Base-by-base conservation (phyloP, 306 rosid genomes). In the Prunus dulcis region DNA sequence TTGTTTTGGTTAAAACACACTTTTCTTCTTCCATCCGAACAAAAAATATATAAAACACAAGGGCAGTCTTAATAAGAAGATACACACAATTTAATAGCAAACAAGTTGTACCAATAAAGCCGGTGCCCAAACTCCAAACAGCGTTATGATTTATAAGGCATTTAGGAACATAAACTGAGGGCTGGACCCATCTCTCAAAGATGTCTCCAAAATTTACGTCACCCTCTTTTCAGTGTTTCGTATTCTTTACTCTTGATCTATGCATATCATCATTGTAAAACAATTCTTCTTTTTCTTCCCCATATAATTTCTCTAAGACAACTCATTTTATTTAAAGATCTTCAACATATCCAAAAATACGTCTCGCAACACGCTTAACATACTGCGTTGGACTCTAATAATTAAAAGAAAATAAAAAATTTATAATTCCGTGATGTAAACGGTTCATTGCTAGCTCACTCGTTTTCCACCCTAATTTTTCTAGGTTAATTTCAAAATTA, bases 131-230 rank as follows among this genome's bases (percentile, higher is more conserved):
- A 69, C 76, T 38, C 9, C 43, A 7, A 71, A 73, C 82, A 87
- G 75, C 74, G 83, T 79, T 52, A 60, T 51, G 28, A 69, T 69
- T 23, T 2, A 19, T 7, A 77, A 51, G 81, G 85, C 60, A 74
- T 75, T 75, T 67, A 60, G 57, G 76, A 84, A 77, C 89, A 84
- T 80, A 68, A 62, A 70, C 80, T 38, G 51, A 23, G 71, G 67
- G 75, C 79, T 68, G 90, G 88, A 75, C 85, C 89, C 88, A 84
- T 87, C 86, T 78, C 85, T 66, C 81, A 83, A 73, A 72, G 64
- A 76, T 87, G 84, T 88, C 83, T 75, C 82, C 80, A 57, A 65
- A 64, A 69, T 85, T 87, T 77, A 75, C 72, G 78, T 68, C 91
- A 82, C 56, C 72, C 81, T 88, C 82, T 80, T 78, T 87, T 85